Base-by-base conservation (phyloP, 139 green algal genomes). In the Raphidocelis subcapitata region DNA sequence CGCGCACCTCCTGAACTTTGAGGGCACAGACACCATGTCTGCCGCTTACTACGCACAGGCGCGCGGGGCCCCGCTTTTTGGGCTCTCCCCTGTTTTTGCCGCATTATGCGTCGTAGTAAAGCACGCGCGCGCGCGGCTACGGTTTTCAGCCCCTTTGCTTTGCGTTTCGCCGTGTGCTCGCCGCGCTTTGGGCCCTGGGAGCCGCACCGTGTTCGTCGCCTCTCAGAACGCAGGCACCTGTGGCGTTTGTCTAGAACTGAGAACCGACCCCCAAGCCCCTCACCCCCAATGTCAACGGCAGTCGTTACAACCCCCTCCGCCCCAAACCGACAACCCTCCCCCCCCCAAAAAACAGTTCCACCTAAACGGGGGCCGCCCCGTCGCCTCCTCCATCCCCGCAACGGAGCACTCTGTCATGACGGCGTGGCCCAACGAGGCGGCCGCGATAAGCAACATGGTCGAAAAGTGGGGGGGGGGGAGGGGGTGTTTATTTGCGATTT, bases 331-430 rank as follows among this genome's bases (percentile, higher is more conserved):
- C 8, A 49, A 20, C 12, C 12, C 41, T 49, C 41, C 8, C 41
- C 8, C 12, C 41, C 41, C 41, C 12, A 20, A 20, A 12, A 49
- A 20, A 8, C 88, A 96, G 84, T 97, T 97, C 79, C 74, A 86
- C 47, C 81, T 97, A 23, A 97, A 97, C 62, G 80, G 78, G 8
- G 93, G 93, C 8, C 72, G 80, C 44, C 91, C 93, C 0, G 89
- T 97, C 51, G 91, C 62, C 0, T 72, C 71, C 29, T 90, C 80
- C 82, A 94, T 97, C 32, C 92, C 92, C 14, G 92, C 93, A 16
- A 97, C 90, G 12, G 92, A 97, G 82, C 92, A 97, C 85, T 89
- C 76, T 31, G 93, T 98, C 15, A 98, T 98, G 93, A 98, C 89
- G 23, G 75, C 89, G 10, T 98, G 93, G 93, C 80, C 81, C 14